Conservation (phyloP, 179 eudicot species). For the Gypsophila paniculata region DNA sequence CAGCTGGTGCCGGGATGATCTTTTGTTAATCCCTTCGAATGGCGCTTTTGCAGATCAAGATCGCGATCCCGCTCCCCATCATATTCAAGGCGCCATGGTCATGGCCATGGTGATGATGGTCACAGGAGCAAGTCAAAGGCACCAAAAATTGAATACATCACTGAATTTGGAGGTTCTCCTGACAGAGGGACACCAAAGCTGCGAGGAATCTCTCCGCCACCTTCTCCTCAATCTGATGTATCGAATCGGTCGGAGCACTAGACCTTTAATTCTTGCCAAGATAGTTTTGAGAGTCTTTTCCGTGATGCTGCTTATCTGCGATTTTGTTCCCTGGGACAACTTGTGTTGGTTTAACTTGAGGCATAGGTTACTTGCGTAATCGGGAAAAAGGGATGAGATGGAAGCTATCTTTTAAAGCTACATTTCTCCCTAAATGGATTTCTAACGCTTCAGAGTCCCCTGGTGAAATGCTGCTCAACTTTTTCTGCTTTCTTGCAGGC, state of each 20-base stretch:
- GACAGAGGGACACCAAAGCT: slow-evolving; percentile 68
- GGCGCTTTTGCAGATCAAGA: slow-evolving; percentile 46
- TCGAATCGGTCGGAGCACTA: slow-evolving; percentile 97
- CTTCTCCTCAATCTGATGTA: slow-evolving; percentile 71
- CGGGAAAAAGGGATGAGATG: slow-evolving; percentile 41
- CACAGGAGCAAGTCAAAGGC: slow-evolving; percentile 76
- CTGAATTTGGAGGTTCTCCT: slow-evolving; percentile 91
- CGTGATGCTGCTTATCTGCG: slow-evolving; percentile 67
- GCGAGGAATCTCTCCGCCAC: slow-evolving; percentile 80
- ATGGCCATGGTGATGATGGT: slow-evolving; percentile 60
- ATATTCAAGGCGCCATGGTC: slow-evolving; percentile 70
- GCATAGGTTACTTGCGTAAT: slow-evolving; percentile 41
- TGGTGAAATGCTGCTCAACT: slow-evolving; percentile 29
- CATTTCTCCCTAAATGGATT: slow-evolving; percentile 40
- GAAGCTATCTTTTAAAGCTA: slow-evolving; percentile 49
- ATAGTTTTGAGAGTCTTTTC: slow-evolving; percentile 70
- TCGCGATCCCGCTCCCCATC: slow-evolving; percentile 84
- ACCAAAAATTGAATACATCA: slow-evolving; percentile 87
- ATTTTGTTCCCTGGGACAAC: slow-evolving; percentile 51
- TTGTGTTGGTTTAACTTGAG: slow-evolving; percentile 46
- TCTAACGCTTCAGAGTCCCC: slow-evolving; percentile 27
- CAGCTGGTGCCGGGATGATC: background rate
- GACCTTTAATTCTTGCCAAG: slow-evolving; percentile 86
- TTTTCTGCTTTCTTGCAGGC: slow-evolving; percentile 66
- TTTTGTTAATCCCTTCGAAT: slow-evolving; percentile 4